phyloP scores from a whole-genome alignment of 1,139 yeast species.

The Saccharomycopsis phalli region DNA sequence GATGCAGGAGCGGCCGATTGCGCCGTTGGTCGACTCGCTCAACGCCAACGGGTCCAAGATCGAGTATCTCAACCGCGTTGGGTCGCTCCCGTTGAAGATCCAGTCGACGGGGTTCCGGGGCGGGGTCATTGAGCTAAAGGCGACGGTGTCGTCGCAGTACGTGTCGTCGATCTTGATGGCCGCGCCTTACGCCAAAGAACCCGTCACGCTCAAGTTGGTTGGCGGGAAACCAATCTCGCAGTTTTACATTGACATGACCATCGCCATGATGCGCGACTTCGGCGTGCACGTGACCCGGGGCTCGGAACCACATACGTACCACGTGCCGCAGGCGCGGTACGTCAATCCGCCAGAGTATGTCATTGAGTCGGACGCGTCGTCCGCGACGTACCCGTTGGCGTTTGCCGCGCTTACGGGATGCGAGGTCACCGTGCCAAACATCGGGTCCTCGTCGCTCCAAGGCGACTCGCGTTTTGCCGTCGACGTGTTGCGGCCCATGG shows the following conservation, averaged over 20 bases:
- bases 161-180: constrained; percentile 95
- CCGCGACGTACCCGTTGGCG: constrained; percentile 96
- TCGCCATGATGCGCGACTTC: constrained; percentile 86
- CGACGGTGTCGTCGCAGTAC: constrained; percentile 94
- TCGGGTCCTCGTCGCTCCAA: constrained; percentile 85
- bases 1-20: constrained; percentile 97
- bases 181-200: constrained; percentile 89
- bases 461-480: constrained; percentile 97
- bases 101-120: constrained; percentile 69
- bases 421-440: constrained; percentile 86
- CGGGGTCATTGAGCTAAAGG: constrained; percentile 88
- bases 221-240: constrained; percentile 98
- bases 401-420: constrained; percentile 97
- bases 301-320: constrained; percentile 70
- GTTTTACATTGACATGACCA: constrained; percentile 94
- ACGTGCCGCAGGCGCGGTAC: constrained; percentile 79
- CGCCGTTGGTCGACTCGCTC: constrained; percentile 90
- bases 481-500: constrained; percentile 92
- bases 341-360: constrained; percentile 76
- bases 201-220: constrained; percentile 78
- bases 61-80: constrained; percentile 60
- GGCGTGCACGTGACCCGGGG: constrained; percentile 76
- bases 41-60: constrained; percentile 69
- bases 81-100: constrained; percentile 80
- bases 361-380: constrained; percentile 96